Evolutionary conservation across 371 early-diverging fungal species (phyloP).

Genomic region (Lichtheimia corymbifera): DNA sequence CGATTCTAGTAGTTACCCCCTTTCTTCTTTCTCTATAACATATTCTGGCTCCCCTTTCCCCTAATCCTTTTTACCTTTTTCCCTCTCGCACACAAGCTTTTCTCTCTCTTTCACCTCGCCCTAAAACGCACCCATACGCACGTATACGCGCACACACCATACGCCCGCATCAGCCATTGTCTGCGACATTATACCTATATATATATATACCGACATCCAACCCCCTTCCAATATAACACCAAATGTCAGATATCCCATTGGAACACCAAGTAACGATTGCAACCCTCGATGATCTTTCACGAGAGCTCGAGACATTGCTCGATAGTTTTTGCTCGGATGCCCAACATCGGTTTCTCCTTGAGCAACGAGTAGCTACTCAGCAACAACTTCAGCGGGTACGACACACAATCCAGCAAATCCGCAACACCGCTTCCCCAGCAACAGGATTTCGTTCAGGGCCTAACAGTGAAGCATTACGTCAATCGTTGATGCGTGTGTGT

Average conservation of each 20-base stretch:
- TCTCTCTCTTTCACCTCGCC: neutral
- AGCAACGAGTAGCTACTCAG: conserved; percentile 16
- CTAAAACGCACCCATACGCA: neutral
- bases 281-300: conserved; percentile 14
- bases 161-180: too few species aligned
- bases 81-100: neutral
- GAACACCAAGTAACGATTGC: conserved; percentile 6
- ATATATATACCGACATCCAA: neutral
- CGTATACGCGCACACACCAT: too few species aligned
- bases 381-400: conserved; percentile 17
- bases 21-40: conserved; percentile 1
- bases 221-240: neutral
- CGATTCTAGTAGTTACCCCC: neutral
- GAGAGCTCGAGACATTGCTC: conserved; percentile 19
- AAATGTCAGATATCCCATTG: conserved; percentile 10
- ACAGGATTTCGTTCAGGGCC: conserved; percentile 2
- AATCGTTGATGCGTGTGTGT: conserved; percentile 16
- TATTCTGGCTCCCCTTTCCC: conserved; percentile 8
- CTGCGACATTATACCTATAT: too few species aligned
- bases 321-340: conserved; percentile 19
- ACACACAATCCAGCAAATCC: conserved; percentile 18
- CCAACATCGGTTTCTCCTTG: conserved; percentile 23
- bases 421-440: conserved; percentile 1
- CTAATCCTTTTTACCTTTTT: conserved; percentile 1
- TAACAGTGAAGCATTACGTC: conserved; percentile 16